Percentiles rank a stretch among this genome's conserved stretches.
Evolutionary conservation across 805 yeast species (phyloP).

Genomic region (Middelhovenomyces tepae): DNA sequence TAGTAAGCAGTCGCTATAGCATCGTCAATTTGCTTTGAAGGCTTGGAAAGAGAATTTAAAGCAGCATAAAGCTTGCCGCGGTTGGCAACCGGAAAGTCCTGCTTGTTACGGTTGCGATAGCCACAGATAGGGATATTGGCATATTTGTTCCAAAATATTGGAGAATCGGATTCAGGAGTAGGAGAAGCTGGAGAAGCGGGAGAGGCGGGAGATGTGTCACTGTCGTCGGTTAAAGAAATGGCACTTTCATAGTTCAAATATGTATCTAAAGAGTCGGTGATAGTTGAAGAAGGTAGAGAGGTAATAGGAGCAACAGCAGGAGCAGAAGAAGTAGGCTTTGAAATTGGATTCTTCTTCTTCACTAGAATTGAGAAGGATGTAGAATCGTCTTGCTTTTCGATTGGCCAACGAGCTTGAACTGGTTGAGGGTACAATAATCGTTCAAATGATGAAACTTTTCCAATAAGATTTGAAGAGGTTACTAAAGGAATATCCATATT

Average conservation of each 20-base stretch:
- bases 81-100: constrained; percentile 5
- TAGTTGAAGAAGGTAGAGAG: constrained; percentile 3
- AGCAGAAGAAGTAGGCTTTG: too few species aligned
- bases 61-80: constrained; percentile 20
- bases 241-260: constrained; percentile 17
- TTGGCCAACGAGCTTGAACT: constrained; percentile 15
- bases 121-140: constrained; percentile 18
- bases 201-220: constrained; percentile 5
- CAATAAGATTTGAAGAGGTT: constrained; percentile 1
- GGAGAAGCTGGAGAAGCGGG: constrained; percentile 13
- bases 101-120: constrained; percentile 12
- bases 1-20: constrained; percentile 15
- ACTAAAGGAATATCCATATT: constrained; percentile 5
- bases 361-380: constrained; percentile 20
- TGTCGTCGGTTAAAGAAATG: constrained; percentile 13
- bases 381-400: constrained; percentile 18
- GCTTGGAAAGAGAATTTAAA: constrained; percentile 18
- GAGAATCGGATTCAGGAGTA: constrained; percentile 12
- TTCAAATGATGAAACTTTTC: not conserved
- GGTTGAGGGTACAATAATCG: not conserved
- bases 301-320: constrained; percentile 1
- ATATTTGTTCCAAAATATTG: too few species aligned
- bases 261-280: constrained; percentile 14
- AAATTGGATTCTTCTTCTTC: not conserved
- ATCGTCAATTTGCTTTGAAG: too few species aligned